phyloP scores from a whole-genome alignment of 2,329 filamentous ascomycete genomes.

The Apiospora hydei region DNA sequence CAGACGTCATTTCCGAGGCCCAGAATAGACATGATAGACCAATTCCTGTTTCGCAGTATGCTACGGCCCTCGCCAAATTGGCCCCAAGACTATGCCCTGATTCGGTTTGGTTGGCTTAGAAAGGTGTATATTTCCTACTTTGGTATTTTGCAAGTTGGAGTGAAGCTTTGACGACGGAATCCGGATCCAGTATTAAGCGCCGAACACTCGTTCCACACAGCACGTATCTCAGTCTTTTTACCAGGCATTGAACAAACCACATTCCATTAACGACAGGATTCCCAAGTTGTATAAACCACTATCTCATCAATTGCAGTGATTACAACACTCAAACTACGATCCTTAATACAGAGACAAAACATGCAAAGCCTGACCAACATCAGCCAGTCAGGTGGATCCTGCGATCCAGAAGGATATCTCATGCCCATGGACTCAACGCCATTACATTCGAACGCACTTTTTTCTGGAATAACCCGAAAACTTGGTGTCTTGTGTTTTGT shows the following conservation, averaged over 20 bases:
- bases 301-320: neutral
- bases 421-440: neutral
- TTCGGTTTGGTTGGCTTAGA: neutral
- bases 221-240: neutral
- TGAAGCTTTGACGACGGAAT: neutral
- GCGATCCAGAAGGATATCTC: constrained; percentile 11
- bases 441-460: neutral
- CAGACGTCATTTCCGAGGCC: constrained; percentile 83
- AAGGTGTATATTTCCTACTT: neutral
- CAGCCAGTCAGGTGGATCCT: neutral
- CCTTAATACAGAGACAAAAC: neutral
- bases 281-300: neutral
- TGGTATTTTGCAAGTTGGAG: neutral
- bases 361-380: neutral
- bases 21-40: constrained; percentile 56
- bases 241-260: neutral
- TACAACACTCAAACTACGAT: neutral
- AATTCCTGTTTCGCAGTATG: neutral
- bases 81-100: too few relatives aligned
- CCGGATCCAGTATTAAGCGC: neutral
- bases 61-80: neutral
- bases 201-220: neutral
- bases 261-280: too few relatives aligned
- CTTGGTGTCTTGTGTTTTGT: neutral
- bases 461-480: neutral